Conservation (phyloP, 768 basidiomycete species). For the Hygrophoropsis aurantiaca region DNA sequence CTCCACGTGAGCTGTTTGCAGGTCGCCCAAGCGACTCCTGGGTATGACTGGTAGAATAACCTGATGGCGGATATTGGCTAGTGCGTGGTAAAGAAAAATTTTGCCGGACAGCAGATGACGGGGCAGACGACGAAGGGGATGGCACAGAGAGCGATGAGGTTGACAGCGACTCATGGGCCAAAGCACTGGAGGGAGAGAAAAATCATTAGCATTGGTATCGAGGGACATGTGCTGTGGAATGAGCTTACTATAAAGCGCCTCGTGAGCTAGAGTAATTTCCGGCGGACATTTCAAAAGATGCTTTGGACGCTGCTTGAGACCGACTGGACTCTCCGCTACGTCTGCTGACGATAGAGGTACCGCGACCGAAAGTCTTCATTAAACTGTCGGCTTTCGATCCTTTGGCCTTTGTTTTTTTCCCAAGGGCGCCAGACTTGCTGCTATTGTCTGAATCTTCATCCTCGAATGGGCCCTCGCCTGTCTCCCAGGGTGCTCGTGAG, state of each 20-base stretch:
- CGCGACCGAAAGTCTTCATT: slow-evolving; percentile 47
- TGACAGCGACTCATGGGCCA: slow-evolving; percentile 63
- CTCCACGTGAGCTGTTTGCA: slow-evolving; percentile 10
- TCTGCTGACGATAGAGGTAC: slow-evolving; percentile 43
- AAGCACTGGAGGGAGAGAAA: slow-evolving; percentile 43
- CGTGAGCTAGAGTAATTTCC: slow-evolving; percentile 50
- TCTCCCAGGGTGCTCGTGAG: slow-evolving; percentile 81
- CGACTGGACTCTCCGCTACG: slow-evolving; percentile 67
- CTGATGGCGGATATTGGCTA: slow-evolving; percentile 6
- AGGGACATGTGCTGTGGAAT: slow-evolving; percentile 6
- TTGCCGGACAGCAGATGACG: slow-evolving; percentile 30
- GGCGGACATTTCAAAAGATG: slow-evolving; percentile 59
- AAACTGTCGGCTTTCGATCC: slow-evolving; percentile 32
- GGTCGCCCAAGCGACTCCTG: slow-evolving; percentile 7
- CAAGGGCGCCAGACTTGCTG: slow-evolving; percentile 27
- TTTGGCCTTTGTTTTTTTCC: slow-evolving; percentile 29
- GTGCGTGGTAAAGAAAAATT: slow-evolving; percentile 43
- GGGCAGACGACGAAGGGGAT: slow-evolving; percentile 17
- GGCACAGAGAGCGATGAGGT: slow-evolving; percentile 48
- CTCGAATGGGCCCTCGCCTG: slow-evolving; percentile 46
- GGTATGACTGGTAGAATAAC: slow-evolving; percentile 8
- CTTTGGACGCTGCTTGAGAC: slow-evolving; percentile 50
- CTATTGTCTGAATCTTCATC: slow-evolving; percentile 48
- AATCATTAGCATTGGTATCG: slow-evolving; percentile 5
- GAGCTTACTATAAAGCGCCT: slow-evolving; percentile 60